Evolutionary conservation across 306 rosid genomes (phyloP).

Genomic region (Fragaria vesca): DNA sequence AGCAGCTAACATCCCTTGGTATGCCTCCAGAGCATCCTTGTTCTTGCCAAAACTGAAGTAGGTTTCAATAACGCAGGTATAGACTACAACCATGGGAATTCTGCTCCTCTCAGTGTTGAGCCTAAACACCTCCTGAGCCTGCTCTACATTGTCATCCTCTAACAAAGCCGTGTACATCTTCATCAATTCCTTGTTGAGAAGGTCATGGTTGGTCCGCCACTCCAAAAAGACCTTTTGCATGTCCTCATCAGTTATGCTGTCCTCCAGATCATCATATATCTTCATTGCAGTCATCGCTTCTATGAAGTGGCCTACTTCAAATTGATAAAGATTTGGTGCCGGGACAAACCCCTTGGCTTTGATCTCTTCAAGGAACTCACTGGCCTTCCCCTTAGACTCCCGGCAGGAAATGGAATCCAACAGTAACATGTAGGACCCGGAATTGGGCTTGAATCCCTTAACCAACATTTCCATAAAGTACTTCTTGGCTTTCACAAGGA

Average conservation of each 20-base stretch:
- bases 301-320: neutral
- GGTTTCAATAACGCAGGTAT: constrained; percentile 65
- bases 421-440: neutral
- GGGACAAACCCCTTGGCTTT: neutral
- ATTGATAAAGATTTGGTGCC: neutral
- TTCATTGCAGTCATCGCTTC: neutral
- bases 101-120: constrained; percentile 44
- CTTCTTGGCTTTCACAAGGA: neutral
- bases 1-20: constrained; percentile 59
- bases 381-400: neutral
- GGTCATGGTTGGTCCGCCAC: neutral
- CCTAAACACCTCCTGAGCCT: constrained; percentile 52
- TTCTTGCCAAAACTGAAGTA: constrained; percentile 38
- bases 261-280: neutral
- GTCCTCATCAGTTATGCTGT: neutral
- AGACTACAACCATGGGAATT: constrained; percentile 62
- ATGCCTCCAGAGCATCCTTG: constrained; percentile 49
- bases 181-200: neutral
- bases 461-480: neutral
- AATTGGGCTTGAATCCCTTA: neutral
- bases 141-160: constrained; percentile 11
- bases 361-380: neutral
- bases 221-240: neutral
- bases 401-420: neutral
- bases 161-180: neutral